Evolutionary conservation across 805 yeast species (phyloP).

Genomic region (Metschnikowia sp.): DNA sequence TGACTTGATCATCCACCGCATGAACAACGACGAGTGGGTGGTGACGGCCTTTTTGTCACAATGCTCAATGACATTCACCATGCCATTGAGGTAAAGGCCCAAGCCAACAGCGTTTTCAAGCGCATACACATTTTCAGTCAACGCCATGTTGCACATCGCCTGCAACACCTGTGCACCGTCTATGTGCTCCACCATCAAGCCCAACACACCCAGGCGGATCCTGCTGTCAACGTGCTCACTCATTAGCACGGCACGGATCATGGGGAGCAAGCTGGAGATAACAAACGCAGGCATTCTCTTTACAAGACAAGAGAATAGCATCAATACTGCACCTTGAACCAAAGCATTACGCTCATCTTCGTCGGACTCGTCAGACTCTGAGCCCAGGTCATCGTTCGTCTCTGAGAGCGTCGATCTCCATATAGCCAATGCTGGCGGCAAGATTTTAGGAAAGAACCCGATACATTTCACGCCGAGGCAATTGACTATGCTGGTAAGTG

Average conservation of each 20-base stretch:
- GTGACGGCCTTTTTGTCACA: conserved; percentile 75
- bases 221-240: conserved; percentile 57
- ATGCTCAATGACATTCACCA: conserved; percentile 63
- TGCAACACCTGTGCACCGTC: conserved; percentile 62
- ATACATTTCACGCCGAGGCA: conserved; percentile 82
- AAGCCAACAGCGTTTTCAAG: conserved; percentile 40
- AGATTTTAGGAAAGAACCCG: conserved; percentile 79
- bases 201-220: conserved; percentile 60
- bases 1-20: conserved; percentile 63
- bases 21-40: conserved; percentile 62
- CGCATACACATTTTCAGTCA: conserved; percentile 29
- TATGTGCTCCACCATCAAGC: conserved; percentile 60
- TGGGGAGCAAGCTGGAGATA: conserved; percentile 60
- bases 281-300: conserved; percentile 86
- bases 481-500: conserved; percentile 65
- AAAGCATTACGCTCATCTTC: conserved; percentile 29
- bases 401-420: conserved; percentile 40
- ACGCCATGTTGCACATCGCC: conserved; percentile 65
- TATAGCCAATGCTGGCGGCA: conserved; percentile 67
- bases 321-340: conserved; percentile 67
- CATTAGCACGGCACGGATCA: conserved; percentile 55
- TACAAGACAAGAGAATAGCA: conserved; percentile 69
- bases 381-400: not conserved
- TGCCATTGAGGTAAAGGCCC: conserved; percentile 65
- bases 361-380: conserved; percentile 21